Evolutionary conservation across 116 monocot species (phyloP), one percentile per base, ranked within the genome.

Genomic region (Posidonia oceanica): DNA sequence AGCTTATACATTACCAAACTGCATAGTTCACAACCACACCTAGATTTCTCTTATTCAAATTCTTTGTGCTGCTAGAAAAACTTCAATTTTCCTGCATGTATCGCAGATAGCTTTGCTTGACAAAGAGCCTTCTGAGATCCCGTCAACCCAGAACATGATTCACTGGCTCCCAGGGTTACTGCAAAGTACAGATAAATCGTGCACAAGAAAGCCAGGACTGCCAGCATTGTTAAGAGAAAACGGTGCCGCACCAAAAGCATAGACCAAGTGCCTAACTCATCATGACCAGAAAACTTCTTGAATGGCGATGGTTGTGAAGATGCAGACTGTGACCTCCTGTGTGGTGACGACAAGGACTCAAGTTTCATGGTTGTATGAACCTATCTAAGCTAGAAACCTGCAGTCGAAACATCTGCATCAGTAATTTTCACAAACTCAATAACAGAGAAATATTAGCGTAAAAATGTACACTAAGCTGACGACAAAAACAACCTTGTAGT

Each of bases 111-210:
- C 52, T 79, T 76, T 23, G 75, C 68, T 41, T 76, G 72, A 37
- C 83, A 83, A 5, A 69, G 65, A 55, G 64, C 65, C 72, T 76
- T 83, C 42, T 83, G 69, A 52, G 78, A 59, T 3, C 78, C 76
- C 22, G 76, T 65, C 60, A 79, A 53, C 3, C 79, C 76, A 68
- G 83, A 69, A 29, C 83, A 83, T 16, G 78, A 63, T 10, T 70
- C 72, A 51, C 44, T 52, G 22, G 66, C 65, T 42, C 79, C 76
- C 14, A 83, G 53, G 37, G 80, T 80, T 36, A 94, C 75, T 6
- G 90, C 90, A 44, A 94, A 94, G 77, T 94, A 94, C 66, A 94
- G 82, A 80, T 94, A 94, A 44, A 90, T 68, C 15, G 85, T 82
- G 85, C 94, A 94, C 52, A 94, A 79, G 69, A 90, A 90, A 14